Evolutionary conservation across 179 eudicot genomes (phyloP).

Genomic region (Heliamphora ciliata): DNA sequence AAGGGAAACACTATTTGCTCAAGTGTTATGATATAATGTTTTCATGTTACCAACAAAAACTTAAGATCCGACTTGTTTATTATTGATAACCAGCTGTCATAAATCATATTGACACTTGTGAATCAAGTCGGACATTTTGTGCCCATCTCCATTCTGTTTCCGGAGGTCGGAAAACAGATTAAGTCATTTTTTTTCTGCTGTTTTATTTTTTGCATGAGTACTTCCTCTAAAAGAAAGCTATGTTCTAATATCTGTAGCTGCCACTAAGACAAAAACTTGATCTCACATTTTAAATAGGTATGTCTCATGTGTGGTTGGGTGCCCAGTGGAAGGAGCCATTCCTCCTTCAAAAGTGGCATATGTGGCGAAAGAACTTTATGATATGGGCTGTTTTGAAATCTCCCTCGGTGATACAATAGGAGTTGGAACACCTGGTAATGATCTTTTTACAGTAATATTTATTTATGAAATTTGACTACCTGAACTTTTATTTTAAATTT

Average conservation of each 20-base stretch:
- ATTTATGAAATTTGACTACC: background rate
- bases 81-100: background rate
- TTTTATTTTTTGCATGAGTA: background rate
- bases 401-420: slow-evolving; percentile 97
- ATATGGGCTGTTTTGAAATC: slow-evolving; percentile 89
- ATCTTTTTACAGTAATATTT: background rate
- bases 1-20: background rate
- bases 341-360: slow-evolving; percentile 84
- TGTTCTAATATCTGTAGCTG: slow-evolving; percentile 4
- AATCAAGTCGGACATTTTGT: background rate
- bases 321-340: slow-evolving; percentile 88
- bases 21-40: background rate
- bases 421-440: slow-evolving; percentile 87
- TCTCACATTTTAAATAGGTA: slow-evolving; percentile 35
- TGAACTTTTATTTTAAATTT: background rate
- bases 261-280: background rate
- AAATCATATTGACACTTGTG: background rate
- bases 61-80: background rate
- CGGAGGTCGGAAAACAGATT: background rate
- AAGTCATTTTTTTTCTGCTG: background rate
- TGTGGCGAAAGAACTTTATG: slow-evolving; percentile 72
- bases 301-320: slow-evolving; percentile 87
- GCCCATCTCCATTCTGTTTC: background rate
- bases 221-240: background rate
- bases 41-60: background rate